Evolutionary conservation across 2,329 filamentous ascomycete genomes (phyloP), one percentile per base, ranked within the genome.

Genomic region (Calonectria pseudoreteaudii): DNA sequence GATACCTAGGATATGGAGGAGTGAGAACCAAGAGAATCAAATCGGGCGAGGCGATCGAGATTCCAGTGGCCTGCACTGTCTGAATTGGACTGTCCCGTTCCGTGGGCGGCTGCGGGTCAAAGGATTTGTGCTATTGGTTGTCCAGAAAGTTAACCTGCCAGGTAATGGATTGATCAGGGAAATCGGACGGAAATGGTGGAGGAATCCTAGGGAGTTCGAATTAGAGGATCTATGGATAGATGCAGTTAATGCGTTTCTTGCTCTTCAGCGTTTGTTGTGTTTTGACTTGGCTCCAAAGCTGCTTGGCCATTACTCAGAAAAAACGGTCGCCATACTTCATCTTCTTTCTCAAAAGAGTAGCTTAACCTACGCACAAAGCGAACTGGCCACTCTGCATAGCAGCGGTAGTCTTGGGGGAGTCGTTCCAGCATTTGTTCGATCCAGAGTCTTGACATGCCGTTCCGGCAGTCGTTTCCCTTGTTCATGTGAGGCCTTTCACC

Each of bases 381-480:
- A 31, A 81, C 52, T 13, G 81, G 82, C 82, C 84, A 86, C 13
- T 81, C 71, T 0, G 85, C 78, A 68, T 86, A 84, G 18, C 74
- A 60, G 0, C 75, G 78, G 67, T 85, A 84, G 41, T 83, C 72
- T 2, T 44, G 70, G 11, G 81, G 83, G 44, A 85, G 78, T 1
- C 81, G 77, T 7, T 79, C 75, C 11, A 83, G 81, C 14, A 87
- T 84, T 34, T 78, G 74, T 50, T 84, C 81, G 0, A 82, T 80
- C 86, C 87, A 88, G 16, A 84, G 78, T 49, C 85, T 79, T 4
- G 82, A 83, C 73, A 82, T 81, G 28, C 74, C 75, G 30, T 80
- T 80, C 49, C 80, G 74, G 23, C 73, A 76, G 23, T 79, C 73
- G 16, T 75, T 74, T 0, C 79, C 77, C 36, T 77, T 76, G 11